Percentiles rank a stretch among this genome's conserved stretches.
phyloP scores from a whole-genome alignment of 1,284 basidiomycete species.

The Cryptococcus sp. region DNA sequence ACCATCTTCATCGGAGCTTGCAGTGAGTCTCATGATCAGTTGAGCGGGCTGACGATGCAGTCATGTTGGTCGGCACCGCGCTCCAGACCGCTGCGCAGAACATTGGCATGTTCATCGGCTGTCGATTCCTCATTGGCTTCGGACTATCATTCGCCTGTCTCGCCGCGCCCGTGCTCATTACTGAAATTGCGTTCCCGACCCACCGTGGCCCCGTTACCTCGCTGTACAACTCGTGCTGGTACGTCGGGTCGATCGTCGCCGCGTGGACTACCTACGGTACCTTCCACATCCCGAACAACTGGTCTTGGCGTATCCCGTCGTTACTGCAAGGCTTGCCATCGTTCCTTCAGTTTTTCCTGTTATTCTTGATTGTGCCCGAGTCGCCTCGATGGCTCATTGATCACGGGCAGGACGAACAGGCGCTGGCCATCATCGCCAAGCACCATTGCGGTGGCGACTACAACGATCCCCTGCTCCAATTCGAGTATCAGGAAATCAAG shows the following conservation, averaged over 20 bases:
- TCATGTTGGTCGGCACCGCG: slow-evolving; percentile 39
- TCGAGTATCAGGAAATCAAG: slow-evolving; percentile 54
- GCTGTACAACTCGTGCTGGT: slow-evolving; percentile 27
- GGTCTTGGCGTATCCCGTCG: slow-evolving; percentile 61
- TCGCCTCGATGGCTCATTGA: slow-evolving; percentile 66
- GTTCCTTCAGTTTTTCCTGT: slow-evolving; percentile 61
- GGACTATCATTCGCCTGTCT: slow-evolving; percentile 24
- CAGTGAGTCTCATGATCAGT: slow-evolving; percentile 5
- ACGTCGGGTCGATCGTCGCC: slow-evolving; percentile 47
- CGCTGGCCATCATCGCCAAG: slow-evolving; percentile 61
- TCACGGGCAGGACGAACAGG: slow-evolving; percentile 60
- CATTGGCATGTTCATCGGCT: slow-evolving; percentile 71
- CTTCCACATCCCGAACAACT: slow-evolving; percentile 30
- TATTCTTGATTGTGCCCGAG: slow-evolving; percentile 51
- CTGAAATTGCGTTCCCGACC: slow-evolving; percentile 30
- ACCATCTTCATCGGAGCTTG: slow-evolving; percentile 29
- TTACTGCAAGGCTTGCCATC: slow-evolving; percentile 69
- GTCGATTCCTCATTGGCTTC: slow-evolving; percentile 45
- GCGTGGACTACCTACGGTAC: slow-evolving; percentile 47
- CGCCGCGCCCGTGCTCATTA: slow-evolving; percentile 25
- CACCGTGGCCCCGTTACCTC: slow-evolving; percentile 22
- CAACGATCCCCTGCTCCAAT: slow-evolving; percentile 51
- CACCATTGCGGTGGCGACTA: slow-evolving; percentile 59
- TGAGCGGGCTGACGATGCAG: background rate
- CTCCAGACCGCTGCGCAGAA: slow-evolving; percentile 56